Evolutionary conservation across 1,284 basidiomycete genomes (phyloP), one percentile per base, ranked within the genome.

Genomic region (Fomitopsis betulina): DNA sequence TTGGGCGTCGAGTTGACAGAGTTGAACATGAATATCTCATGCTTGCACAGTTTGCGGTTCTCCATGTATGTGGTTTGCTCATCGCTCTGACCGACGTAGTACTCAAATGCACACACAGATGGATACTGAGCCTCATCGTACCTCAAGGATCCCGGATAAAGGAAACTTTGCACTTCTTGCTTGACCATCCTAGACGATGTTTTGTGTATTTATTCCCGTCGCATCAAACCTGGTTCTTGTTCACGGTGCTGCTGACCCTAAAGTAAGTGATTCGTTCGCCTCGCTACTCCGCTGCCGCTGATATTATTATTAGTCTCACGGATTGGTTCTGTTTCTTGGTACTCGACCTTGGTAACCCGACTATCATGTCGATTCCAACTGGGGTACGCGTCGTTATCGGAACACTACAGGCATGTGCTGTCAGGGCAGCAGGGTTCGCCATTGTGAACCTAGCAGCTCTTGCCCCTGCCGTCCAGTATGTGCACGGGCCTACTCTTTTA

Each of bases 111-210:
- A 37, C n/a, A 3, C 61, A 32, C 62, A 94, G 91, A 58, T 98
- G 94, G 94, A 68, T 73, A 10, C 68, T 91, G 50, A 82, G 86
- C 21, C 89, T 89, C 67, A 57, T 84, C 15, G 82, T 89, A 17
- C 85, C 86, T 0, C 69, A 69, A 9, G 66, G 69, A 0, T 93
- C 91, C 9, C 81, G 85, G 1, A 66, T 83, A 0, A 80, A 86
- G 59, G 93, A 97, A 74, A 94, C 94, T 0, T 76, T 97, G 1
- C 87, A 88, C 58, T 99, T 99, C 72, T 79, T 99, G 6, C 82
- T 99, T 19, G 95, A 98, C 69, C 96, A 98, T 68, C 96, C 96
- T n/a, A 84, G 96, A 25, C 84, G 96, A 62, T 94, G 96, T 75
- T 98, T 94, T 70, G 86, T 96, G 43, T 96, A 97, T 71, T 83